Evolutionary conservation across 176 grass and related monocot genomes (phyloP), one percentile per base, ranked within the genome.

Genomic region (Zea mays): DNA sequence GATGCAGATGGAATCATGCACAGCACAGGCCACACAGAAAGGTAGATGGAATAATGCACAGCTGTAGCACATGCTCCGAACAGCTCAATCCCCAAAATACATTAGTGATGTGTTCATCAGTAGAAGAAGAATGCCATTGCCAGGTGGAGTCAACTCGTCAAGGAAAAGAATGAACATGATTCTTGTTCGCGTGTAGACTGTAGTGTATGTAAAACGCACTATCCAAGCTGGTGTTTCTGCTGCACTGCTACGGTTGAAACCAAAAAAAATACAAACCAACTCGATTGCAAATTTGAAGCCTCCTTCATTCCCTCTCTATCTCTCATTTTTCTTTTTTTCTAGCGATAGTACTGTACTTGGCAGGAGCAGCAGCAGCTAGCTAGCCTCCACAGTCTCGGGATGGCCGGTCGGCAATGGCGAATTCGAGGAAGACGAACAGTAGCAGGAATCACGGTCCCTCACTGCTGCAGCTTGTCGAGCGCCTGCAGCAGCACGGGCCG

Each of bases 391-490:
- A 57, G 20, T 57, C 17, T n/a, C 17, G 7, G 54, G 16, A 56
- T 21, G 55, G 55, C 55, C 55, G 19, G n/a, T 21, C 55, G 19
- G 55, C 55, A 58, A 58, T 58, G 55, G n/a, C n/a, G 54, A 56
- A 56, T 27, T 27, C 27, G 0, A 9, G 7, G 17, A 58, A 58
- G 17, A 8, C 0, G 52, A 56, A 17, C 1, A n/a, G 13, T 1
- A 16, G 5, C 2, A n/a, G 15, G 0, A 15, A 54, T 5, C 15
- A 2, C 14, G 6, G 5, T 0, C 40, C 14, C 4, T 13, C 83
- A 93, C 50, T 86, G 74, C 65, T 90, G 88, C 3, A 93, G 78
- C 69, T 73, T 81, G 75, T 93, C 84, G n/a, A 93, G 82, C 19
- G 85, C 85, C 55, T 90, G 57, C 48, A 88, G 70, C 19, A 93